Evolutionary conservation across 768 basidiomycete genomes (phyloP).

Genomic region (Russula sp.): DNA sequence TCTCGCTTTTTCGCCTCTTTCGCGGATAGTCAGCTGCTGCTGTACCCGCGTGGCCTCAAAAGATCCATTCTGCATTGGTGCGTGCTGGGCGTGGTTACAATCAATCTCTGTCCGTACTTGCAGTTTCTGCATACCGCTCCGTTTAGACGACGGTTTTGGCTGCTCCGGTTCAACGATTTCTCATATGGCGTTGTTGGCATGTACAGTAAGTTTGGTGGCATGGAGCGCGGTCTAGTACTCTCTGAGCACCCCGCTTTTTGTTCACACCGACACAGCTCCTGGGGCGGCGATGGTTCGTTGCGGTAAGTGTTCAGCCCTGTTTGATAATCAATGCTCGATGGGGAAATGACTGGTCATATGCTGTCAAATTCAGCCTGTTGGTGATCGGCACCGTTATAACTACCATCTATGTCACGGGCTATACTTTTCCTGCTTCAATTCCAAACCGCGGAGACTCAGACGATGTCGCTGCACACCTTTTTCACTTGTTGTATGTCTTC

Average conservation of each 20-base stretch:
- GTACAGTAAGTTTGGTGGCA: conserved; percentile 17
- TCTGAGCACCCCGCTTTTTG: background rate
- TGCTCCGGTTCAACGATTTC: conserved; percentile 26
- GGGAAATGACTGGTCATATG: background rate
- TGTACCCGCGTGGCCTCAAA: conserved; percentile 5
- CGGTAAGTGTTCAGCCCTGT: background rate
- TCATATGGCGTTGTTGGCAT: conserved; percentile 27
- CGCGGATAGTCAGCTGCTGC: background rate
- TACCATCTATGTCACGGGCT: background rate
- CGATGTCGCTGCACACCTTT: background rate
- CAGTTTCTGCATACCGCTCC: background rate
- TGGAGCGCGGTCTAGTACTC: background rate
- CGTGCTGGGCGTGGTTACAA: background rate
- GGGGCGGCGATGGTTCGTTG: background rate
- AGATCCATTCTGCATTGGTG: conserved; percentile 5
- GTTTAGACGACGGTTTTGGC: conserved; percentile 24
- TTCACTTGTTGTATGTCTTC: conserved; percentile 12
- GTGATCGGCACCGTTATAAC: conserved; percentile 4
- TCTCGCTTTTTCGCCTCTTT: background rate
- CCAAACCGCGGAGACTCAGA: background rate
- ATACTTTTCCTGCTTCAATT: conserved; percentile 2
- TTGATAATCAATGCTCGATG: background rate
- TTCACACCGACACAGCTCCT: background rate
- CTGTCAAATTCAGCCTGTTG: background rate
- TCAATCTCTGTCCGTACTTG: background rate